These are phyloP conservation scores for Hsuehochloa calcarea DNA, from an alignment of 176 grass and related monocot species.

Conservation along the genomic window DNA sequence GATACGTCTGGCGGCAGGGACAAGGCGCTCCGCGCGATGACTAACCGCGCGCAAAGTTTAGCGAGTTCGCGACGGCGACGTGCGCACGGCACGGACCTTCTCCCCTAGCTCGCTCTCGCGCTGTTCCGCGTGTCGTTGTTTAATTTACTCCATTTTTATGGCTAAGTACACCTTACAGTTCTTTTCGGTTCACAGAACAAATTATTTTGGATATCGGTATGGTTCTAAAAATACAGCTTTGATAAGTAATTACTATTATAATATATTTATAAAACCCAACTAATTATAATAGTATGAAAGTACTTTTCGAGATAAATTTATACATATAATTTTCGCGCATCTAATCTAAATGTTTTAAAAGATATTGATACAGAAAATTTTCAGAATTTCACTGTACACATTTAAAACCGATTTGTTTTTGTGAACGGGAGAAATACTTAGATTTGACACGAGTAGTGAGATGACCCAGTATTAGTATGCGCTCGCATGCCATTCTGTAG, in stretches of 20 bases:
- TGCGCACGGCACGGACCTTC: background rate
- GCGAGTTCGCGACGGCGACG: slow-evolving; percentile 9
- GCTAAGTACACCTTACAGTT: background rate
- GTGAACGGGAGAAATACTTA: background rate
- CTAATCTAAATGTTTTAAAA: no score
- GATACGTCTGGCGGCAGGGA: slow-evolving; percentile 33
- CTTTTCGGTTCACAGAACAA: no score
- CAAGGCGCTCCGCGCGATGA: background rate
- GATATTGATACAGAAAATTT: no score
- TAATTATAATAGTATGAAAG: no score
- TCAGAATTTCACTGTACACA: no score
- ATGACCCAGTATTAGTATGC: background rate
- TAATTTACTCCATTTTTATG: background rate
- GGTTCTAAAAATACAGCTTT: no score
- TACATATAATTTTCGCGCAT: no score
- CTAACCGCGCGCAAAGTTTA: slow-evolving; percentile 9
- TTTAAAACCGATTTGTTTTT: no score
- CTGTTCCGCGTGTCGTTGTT: background rate
- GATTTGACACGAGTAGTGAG: background rate
- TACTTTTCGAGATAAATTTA: no score
- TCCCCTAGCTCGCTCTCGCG: background rate
- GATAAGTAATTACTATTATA: no score
- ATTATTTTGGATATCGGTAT: no score
- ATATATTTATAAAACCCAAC: no score
- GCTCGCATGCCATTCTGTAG: background rate